Evolutionary conservation across 305 asterid species (phyloP), one percentile per base, ranked within the genome.

Genomic region (Solanum chacoense): DNA sequence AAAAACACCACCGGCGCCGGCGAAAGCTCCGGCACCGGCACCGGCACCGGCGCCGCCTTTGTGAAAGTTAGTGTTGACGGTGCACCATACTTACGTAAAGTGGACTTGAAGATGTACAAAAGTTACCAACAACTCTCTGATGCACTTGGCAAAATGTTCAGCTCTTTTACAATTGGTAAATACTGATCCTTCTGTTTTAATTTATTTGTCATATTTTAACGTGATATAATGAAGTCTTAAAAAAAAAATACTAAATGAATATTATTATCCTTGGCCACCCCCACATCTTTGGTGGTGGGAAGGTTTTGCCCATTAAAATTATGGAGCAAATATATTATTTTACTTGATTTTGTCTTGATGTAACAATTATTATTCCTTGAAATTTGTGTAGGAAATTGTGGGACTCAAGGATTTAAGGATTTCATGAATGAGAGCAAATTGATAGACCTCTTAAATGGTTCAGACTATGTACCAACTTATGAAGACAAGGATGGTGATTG

Each of bases 51-150:
- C 65, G 86, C 86, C 6, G 89, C 87, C 35, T 79, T 88, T 55
- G 89, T 88, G 31, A 88, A 88, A 88, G 89, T 88, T 35, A 88
- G 89, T 28, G 85, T 88, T 31, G 89, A 88, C 28, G 89, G 89
- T 13, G 89, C 88, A 1, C 88, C 88, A 2, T 86, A 86, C 31
- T 86, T 86, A 38, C 88, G 88, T 36, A 86, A 86, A 77, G 89
- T 88, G 89, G 89, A 88, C 79, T 63, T 88, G 29, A 88, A 78
- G 77, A 88, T 78, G 89, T 88, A 88, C 71, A 59, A 63, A 77
- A 88, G 89, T 75, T 88, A 88, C 87, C 86, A 77, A 34, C 86
- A 88, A 76, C 86, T 88, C 9, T 88, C 89, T 78, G 76, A 76
- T 22, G 89, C 89, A 45, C 85, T 88, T 22, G 89, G 85, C 89